Percentiles rank a stretch among this genome's conserved stretches.
These are phyloP conservation scores for Dioscorea cayenensis DNA, from an alignment of 116 monocot species.

Conservation along the genomic window DNA sequence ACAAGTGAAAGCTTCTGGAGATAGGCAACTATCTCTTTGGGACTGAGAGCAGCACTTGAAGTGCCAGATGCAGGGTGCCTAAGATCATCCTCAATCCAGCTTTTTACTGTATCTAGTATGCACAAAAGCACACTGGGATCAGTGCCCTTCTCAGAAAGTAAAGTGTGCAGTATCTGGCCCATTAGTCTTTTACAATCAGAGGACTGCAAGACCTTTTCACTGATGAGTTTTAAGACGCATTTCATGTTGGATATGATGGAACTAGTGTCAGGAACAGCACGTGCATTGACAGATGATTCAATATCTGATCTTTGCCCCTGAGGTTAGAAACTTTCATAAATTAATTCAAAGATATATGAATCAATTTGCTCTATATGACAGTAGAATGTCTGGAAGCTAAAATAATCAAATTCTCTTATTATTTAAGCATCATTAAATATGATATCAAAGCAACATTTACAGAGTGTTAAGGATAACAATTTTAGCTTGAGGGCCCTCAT, in stretches of 20 bases:
- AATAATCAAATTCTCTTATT: too few species aligned
- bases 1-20: conserved; percentile 86
- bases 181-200: conserved; percentile 66
- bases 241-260: conserved; percentile 81
- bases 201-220: conserved; percentile 82
- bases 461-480: too few species aligned
- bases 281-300: conserved; percentile 68
- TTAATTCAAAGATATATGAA: background rate
- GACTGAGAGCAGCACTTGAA: conserved; percentile 42
- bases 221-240: conserved; percentile 68
- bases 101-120: conserved; percentile 79
- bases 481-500: too few species aligned
- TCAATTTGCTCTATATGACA: too few species aligned
- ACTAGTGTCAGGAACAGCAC: conserved; percentile 37
- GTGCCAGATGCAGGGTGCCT: conserved; percentile 39
- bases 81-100: conserved; percentile 79
- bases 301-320: conserved; percentile 82
- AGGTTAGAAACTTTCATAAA: conserved; percentile 1
- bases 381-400: too few species aligned
- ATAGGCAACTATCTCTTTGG: conserved; percentile 82
- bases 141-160: conserved; percentile 88
- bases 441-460: too few species aligned
- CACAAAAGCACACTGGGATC: conserved; percentile 77
- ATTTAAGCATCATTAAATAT: too few species aligned
- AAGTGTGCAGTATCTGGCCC: conserved; percentile 61